phyloP scores from a whole-genome alignment of 306 rosid species.

The Purshia tridentata region DNA sequence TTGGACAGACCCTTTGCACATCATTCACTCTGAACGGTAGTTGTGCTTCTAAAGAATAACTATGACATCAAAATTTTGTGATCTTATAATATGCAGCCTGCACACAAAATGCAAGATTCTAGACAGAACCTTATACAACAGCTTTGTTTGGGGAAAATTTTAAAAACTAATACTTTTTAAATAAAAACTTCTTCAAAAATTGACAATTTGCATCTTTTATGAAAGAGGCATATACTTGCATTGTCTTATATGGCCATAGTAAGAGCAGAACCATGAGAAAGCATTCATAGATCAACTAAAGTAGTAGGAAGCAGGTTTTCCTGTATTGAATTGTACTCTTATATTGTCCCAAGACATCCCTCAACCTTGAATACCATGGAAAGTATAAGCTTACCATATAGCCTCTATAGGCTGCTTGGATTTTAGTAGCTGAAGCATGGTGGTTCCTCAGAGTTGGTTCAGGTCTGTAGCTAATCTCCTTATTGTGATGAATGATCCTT shows the following conservation, averaged over 20 bases:
- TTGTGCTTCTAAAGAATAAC: neutral
- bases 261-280: neutral
- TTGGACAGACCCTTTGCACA: neutral
- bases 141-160: neutral
- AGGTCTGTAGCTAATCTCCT: slow-evolving; percentile 60
- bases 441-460: slow-evolving; percentile 77
- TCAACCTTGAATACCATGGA: slow-evolving; percentile 14
- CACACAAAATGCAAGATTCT: neutral
- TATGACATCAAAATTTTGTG: neutral
- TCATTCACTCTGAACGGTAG: neutral
- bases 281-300: neutral
- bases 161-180: neutral
- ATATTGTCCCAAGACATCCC: neutral
- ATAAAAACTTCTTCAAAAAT: neutral
- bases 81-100: neutral
- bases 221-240: neutral
- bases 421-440: slow-evolving; percentile 83
- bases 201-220: neutral
- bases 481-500: slow-evolving; percentile 45
- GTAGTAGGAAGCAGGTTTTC: neutral
- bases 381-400: slow-evolving; percentile 58
- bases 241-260: neutral
- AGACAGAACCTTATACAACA: neutral
- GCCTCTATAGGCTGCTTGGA: slow-evolving; percentile 88
- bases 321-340: neutral